phyloP scores from a whole-genome alignment of 2,329 filamentous ascomycete genomes.

The Xylariaceae sp. region DNA sequence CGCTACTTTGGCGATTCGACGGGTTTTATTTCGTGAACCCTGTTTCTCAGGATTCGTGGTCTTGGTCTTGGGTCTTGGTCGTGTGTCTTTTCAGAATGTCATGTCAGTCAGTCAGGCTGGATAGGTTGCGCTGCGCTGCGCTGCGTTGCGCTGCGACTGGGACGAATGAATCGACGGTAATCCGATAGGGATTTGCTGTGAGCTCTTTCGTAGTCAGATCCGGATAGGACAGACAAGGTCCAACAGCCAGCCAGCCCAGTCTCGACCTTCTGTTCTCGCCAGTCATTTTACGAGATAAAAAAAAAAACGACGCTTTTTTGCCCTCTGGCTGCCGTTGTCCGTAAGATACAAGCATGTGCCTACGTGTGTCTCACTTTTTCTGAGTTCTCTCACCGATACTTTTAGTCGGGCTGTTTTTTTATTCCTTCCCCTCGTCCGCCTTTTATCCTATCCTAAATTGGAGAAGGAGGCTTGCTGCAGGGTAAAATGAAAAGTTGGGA shows the following conservation, averaged over 20 bases:
- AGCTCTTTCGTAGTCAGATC: conserved; percentile 14
- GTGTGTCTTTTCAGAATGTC: too few relatives aligned
- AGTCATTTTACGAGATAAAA: conserved; percentile 17
- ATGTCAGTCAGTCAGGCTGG: conserved; percentile 3
- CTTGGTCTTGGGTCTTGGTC: background rate
- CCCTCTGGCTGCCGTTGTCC: conserved; percentile 16
- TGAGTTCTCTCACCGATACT: conserved; percentile 32
- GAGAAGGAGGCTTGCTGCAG: conserved; percentile 34
- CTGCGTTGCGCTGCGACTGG: too few relatives aligned
- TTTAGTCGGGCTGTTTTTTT: conserved; percentile 10
- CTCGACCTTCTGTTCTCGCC: conserved; percentile 2
- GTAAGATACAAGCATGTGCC: conserved; percentile 19
- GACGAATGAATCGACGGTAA: background rate
- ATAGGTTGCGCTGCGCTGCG: background rate
- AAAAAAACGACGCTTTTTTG: background rate
- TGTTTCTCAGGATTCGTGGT: conserved; percentile 20
- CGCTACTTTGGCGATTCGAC: conserved; percentile 19
- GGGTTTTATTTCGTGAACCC: background rate
- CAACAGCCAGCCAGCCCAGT: conserved; percentile 19
- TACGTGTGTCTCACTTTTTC: conserved; percentile 30
- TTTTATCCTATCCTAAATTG: conserved; percentile 26
- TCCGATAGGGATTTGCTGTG: background rate
- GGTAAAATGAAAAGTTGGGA: conserved; percentile 3
- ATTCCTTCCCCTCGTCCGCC: conserved; percentile 11
- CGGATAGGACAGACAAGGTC: conserved; percentile 16